Percentiles rank a stretch among this genome's conserved stretches.
phyloP scores from a whole-genome alignment of 2,329 filamentous ascomycete genomes.

The Phyllosticta ampelicida region DNA sequence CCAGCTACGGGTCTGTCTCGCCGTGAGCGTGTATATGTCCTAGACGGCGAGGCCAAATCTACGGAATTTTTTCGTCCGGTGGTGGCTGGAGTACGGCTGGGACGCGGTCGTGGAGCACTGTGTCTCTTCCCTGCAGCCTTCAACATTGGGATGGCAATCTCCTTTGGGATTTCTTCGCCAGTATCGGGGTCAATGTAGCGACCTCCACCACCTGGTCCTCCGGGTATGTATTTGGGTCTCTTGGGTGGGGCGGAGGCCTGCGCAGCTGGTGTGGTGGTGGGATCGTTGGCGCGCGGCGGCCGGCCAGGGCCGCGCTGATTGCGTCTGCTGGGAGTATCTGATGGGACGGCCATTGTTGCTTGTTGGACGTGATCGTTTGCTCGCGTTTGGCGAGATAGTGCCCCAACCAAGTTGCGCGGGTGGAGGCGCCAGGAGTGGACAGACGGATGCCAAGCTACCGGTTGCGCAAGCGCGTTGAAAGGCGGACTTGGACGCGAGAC shows the following conservation, averaged over 20 bases:
- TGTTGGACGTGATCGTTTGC: neutral
- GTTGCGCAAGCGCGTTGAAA: constrained; percentile 10
- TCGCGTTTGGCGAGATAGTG: constrained; percentile 7
- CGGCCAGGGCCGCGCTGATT: constrained; percentile 8
- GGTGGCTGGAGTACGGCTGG: constrained; percentile 35
- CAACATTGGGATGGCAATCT: constrained; percentile 9
- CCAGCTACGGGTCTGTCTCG: constrained; percentile 36
- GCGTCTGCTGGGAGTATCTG: constrained; percentile 8
- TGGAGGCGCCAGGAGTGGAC: constrained; percentile 10
- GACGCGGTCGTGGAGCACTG: constrained; percentile 8
- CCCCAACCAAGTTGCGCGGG: constrained; percentile 8
- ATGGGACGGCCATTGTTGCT: constrained; percentile 7
- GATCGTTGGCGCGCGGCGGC: constrained; percentile 5
- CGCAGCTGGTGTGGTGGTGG: constrained; percentile 12
- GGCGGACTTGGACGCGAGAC: constrained; percentile 4
- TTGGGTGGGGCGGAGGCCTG: constrained; percentile 34
- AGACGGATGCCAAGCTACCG: constrained; percentile 10
- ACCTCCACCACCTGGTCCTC: constrained; percentile 75
- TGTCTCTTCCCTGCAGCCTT: constrained; percentile 8
- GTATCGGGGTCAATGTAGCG: constrained; percentile 64
- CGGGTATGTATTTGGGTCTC: constrained; percentile 60
- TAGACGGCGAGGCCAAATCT: constrained; percentile 15
- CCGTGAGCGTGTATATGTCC: constrained; percentile 27
- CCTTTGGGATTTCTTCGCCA: constrained; percentile 37
- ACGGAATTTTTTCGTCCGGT: constrained; percentile 25